Conservation (phyloP, 495 filamentous ascomycete genomes). For the Podospora pseudoanserina region DNA sequence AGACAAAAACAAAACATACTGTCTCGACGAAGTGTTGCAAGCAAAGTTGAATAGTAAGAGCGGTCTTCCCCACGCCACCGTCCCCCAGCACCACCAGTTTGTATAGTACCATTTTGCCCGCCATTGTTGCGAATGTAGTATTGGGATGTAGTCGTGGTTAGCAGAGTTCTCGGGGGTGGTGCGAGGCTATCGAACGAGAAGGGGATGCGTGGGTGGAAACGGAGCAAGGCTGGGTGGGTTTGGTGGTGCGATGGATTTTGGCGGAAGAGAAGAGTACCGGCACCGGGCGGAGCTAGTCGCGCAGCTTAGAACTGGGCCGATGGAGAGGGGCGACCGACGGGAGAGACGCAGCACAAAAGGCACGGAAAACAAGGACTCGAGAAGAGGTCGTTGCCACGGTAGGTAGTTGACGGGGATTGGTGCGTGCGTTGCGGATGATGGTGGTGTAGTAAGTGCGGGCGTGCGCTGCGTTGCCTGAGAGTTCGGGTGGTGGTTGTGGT, state of each 20-base stretch:
- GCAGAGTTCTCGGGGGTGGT: not conserved
- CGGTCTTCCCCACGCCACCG: constrained; percentile 84
- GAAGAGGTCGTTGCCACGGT: not conserved
- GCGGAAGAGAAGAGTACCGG: constrained; percentile 6
- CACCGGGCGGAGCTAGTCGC: constrained; percentile 17
- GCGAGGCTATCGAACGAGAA: constrained; percentile 10
- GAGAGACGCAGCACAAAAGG: not conserved
- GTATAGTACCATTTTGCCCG: constrained; percentile 89
- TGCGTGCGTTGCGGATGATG: not conserved
- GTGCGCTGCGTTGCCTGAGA: not conserved
- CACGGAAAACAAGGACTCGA: constrained; percentile 6
- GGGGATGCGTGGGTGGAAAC: constrained; percentile 3
- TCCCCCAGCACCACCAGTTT: constrained; percentile 95
- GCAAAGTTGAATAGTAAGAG: constrained; percentile 91
- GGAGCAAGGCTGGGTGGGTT: constrained; percentile 6
- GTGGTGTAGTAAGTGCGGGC: not conserved
- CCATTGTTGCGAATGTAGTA: constrained; percentile 41
- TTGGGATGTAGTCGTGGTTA: constrained; percentile 19
- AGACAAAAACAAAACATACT: constrained; percentile 33
- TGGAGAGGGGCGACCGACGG: constrained; percentile 6
- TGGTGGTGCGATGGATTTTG: constrained; percentile 4
- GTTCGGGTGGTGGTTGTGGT: constrained; percentile 4
- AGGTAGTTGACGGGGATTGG: not conserved
- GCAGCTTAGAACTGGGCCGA: constrained; percentile 15
- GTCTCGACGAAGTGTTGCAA: constrained; percentile 60